Conservation (phyloP, 805 yeast species). For the Barnettozyma vustinii region DNA sequence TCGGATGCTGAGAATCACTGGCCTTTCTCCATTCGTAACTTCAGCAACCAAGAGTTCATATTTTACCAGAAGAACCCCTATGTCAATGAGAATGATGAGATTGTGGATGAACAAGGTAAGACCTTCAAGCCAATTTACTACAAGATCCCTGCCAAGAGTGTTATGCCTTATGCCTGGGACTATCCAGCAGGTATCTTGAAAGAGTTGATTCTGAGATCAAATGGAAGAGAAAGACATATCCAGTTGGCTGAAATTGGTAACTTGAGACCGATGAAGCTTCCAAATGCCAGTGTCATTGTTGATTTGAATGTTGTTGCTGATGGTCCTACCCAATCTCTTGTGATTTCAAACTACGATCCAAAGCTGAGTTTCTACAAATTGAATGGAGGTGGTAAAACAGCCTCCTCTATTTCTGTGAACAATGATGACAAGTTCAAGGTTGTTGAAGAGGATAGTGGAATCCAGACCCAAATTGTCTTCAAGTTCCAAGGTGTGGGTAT, state of each 20-base stretch:
- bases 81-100: conserved; percentile 59
- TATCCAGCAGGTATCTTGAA: conserved; percentile 86
- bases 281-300: conserved; percentile 50
- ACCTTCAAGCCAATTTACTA: conserved; percentile 76
- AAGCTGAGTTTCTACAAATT: conserved; percentile 67
- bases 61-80: conserved; percentile 82
- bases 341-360: conserved; percentile 78
- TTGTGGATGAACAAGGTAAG: conserved; percentile 40
- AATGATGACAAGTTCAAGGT: conserved; percentile 49
- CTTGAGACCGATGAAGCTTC: conserved; percentile 77
- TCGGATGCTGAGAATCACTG: conserved; percentile 70
- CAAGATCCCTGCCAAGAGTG: conserved; percentile 80
- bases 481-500: conserved; percentile 82
- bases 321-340: conserved; percentile 88
- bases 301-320: conserved; percentile 93
- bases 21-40: conserved; percentile 92
- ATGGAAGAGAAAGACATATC: conserved; percentile 69
- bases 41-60: conserved; percentile 79
- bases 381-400: conserved; percentile 23
- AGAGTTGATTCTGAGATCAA: conserved; percentile 68
- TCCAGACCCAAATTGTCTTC: conserved; percentile 41
- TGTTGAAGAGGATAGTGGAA: conserved; percentile 30
- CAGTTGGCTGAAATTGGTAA: conserved; percentile 93
- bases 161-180: conserved; percentile 98
- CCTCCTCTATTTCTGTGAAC: conserved; percentile 30